Percentiles rank a stretch among this genome's conserved stretches.
These are phyloP conservation scores for Pyrenochaeta sp. DNA, from an alignment of 2,329 filamentous ascomycete genomes.

Conservation along the genomic window DNA sequence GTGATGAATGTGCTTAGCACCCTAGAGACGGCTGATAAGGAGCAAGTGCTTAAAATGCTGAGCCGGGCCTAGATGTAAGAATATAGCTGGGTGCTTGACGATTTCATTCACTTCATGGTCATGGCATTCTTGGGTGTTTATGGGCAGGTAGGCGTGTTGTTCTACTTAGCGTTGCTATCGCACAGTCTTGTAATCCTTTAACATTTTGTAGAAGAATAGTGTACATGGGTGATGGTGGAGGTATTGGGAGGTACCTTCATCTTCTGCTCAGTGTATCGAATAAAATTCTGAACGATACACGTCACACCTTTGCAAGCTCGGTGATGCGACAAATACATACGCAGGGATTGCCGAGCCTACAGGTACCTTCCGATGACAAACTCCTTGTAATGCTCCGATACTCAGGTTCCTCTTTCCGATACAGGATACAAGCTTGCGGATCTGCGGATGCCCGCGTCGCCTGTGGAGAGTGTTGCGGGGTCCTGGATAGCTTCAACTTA, in stretches of 20 bases:
- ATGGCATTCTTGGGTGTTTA: constrained; percentile 14
- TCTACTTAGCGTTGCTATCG: constrained; percentile 17
- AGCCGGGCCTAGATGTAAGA: constrained; percentile 40
- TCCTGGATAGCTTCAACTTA: not conserved
- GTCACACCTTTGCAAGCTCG: not conserved
- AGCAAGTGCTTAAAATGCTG: constrained; percentile 74
- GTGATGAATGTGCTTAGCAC: constrained; percentile 85
- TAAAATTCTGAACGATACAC: not conserved
- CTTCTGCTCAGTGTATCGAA: constrained; percentile 2
- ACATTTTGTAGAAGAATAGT: constrained; percentile 6
- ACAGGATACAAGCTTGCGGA: not conserved
- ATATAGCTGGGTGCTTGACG: not conserved
- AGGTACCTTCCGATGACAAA: not conserved
- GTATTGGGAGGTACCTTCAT: constrained; percentile 27
- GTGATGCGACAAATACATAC: too few species aligned
- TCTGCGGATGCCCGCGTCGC: not conserved
- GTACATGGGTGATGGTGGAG: constrained; percentile 5
- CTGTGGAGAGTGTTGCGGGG: not conserved
- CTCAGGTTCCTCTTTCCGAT: too few species aligned
- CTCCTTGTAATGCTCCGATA: not conserved
- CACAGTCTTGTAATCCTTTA: constrained; percentile 10
- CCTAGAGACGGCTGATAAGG: constrained; percentile 87
- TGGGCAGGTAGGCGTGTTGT: constrained; percentile 8
- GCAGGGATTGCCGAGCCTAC: not conserved
- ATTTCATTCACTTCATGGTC: constrained; percentile 13